Evolutionary conservation across 192 early-diverging fungal species (phyloP), one percentile per base, ranked within the genome.

Genomic region (Thoreauomyces humboldtii): DNA sequence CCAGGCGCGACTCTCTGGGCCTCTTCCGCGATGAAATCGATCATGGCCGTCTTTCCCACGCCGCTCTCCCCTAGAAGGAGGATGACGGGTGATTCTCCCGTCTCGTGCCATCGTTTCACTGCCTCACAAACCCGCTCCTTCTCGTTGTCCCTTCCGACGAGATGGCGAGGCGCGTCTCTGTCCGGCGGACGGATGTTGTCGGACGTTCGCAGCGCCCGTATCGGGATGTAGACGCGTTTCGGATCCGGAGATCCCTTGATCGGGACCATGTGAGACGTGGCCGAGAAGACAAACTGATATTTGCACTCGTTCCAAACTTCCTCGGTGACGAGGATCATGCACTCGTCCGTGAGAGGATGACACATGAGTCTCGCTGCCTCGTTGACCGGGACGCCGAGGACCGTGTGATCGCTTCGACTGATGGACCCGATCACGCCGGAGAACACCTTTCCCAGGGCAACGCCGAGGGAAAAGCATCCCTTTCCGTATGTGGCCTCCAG

Each of bases 291-390:
- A 29, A 52, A 52, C 5, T 52, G 25, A 29, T 52, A 22, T 29
- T 52, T 52, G 28, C 50, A 52, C 4, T 22, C 50, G 2, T 25
- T 52, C 25, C 31, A 52, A 2, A 52, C 50, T 6, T 24, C 50
- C 27, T 52, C 50, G 4, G 50, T 29, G 24, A 52, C 50, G 25
- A 52, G 27, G 22, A 52, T 52, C 24, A 29, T 14, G 5, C 17
- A 14, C 31, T 52, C 50, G 7, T 4, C 31, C 6, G 27, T 29
- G 4, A 58, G 32, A 11, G 52, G 38, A 17, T 59, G 56, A 24
- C 62, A 70, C 73, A 74, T 74, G 38, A 74, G 42, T 2, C 73
- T 47, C 22, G 73, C 73, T 0, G 73, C 73, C 44, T 66, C 57
- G 43, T 74, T 74, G 7, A 74, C 73, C 34, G 63, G 59, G 14